Base-by-base conservation (phyloP, 305 asterid genomes). In the Solanum chacoense region DNA sequence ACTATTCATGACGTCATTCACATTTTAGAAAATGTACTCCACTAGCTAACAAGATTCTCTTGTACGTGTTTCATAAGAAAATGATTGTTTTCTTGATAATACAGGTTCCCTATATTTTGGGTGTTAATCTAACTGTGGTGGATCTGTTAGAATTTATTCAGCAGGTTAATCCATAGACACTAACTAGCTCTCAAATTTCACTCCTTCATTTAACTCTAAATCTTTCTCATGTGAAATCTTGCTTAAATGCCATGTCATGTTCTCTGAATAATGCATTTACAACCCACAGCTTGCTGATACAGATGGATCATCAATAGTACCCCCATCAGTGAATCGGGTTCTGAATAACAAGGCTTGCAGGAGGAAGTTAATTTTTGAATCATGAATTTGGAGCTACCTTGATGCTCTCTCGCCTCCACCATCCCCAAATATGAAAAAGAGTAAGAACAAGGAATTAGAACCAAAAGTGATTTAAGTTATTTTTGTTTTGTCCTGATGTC, bases 301-400 rank as follows among this genome's bases (percentile, higher is more conserved):
- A 32, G 99, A 97, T 90, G 99, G 98, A 87, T 96, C 99, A 42
- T 95, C 99, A 79, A 92, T 94, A 84, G 89, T 94, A 88, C 98
- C 99, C 80, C 98, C 98, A 74, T 91, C 99, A 8, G 98, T 97
- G 89, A 93, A 90, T 86, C 94, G 96, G 63, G 90, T 96, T 79
- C 98, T 97, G 38, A 96, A 96, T 87, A 94, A 91, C 93, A 97
- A 97, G 93, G 96, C 98, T 87, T 97, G 99, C 97, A 94, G 98
- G 88, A 98, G 99, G 96, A 94, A 14, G 87, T 65, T 42, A 79
- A 40, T 72, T 67, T 88, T 78, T 87, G 59, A 45, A 76, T 55
- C 67, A 28, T 87, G 35, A 87, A 63, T 86, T 86, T 83, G 76
- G 78, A 67, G 42, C 18, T 83, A 63, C 35, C 13, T 67, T 20